These are phyloP conservation scores for Leccinum uliginosum DNA, from an alignment of 768 basidiomycete genomes.

Conservation along the genomic window DNA sequence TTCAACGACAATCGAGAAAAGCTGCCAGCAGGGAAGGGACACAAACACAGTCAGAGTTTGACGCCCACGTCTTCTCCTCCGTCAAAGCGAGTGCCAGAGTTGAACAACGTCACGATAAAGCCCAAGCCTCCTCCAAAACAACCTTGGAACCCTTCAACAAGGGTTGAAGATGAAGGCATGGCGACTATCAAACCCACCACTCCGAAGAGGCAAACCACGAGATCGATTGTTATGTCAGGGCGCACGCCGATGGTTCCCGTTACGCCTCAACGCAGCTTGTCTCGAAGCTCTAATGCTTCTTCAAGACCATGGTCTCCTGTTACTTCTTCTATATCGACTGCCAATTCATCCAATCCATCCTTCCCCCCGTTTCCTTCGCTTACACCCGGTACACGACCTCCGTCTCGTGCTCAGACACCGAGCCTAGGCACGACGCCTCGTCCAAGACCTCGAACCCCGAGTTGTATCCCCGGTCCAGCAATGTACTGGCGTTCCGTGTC, in stretches of 20 bases:
- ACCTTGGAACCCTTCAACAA: conserved; percentile 81
- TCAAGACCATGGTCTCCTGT: conserved; percentile 80
- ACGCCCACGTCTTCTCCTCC: conserved; percentile 66
- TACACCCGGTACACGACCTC: conserved; percentile 31
- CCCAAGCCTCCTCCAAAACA: conserved; percentile 37
- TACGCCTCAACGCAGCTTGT: conserved; percentile 58
- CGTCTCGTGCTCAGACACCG: conserved; percentile 62
- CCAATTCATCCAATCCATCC: conserved; percentile 45
- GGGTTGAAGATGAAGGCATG: conserved; percentile 51
- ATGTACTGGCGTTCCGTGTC: conserved; percentile 47
- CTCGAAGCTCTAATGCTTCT: conserved; percentile 71
- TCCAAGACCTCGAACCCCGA: conserved; percentile 75
- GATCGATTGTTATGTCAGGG: conserved; percentile 41
- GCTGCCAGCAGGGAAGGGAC: conserved; percentile 54
- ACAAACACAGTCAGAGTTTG: conserved; percentile 68
- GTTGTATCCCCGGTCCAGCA: conserved; percentile 67
- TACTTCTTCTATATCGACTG: conserved; percentile 66
- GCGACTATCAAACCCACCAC: conserved; percentile 47
- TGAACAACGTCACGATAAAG: conserved; percentile 40
- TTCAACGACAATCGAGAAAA: conserved; percentile 41
- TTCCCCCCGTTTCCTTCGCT: conserved; percentile 32
- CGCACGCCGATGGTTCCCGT: conserved; percentile 46
- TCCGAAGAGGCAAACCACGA: conserved; percentile 45
- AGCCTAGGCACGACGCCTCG: conserved; percentile 47
- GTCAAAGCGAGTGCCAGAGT: conserved; percentile 32